Evolutionary conservation across 2,329 filamentous ascomycete species (phyloP), one percentile per base, ranked within the genome.

Genomic region (Blumeria hordei): DNA sequence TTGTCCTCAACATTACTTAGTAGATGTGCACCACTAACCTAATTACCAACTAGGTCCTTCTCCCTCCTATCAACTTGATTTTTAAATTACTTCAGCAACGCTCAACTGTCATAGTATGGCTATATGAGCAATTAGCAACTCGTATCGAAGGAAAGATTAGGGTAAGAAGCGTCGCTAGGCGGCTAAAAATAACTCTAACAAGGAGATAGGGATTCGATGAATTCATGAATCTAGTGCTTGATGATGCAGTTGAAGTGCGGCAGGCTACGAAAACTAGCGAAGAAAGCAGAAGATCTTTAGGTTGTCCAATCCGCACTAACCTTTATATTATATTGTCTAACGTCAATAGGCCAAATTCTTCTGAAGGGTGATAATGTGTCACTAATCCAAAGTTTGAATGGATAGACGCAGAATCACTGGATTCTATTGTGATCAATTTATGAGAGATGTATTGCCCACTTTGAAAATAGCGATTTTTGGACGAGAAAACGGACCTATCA

Each of bases 171-270:
- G 21, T 4, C 21, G 21, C 21, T 28, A 2, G 21, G 21, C 4
- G 21, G 21, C 21, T n/a, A 28, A 28, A 28, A 28, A 28, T 28
- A 28, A 28, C 21, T 28, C 21, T 28, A 28, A 28, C 4, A 9
- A 50, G 61, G 55, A 16, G 37, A 1, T 59, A 94, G 88, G 88
- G 92, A 12, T 98, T 98, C 62, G 92, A 98, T 67, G 92, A 98
- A 69, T 98, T 96, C 72, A 95, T 98, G 88, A 98, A 98, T 71
- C 74, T 98, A 53, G 92, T 96, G 41, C 77, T 94, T 61, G 92
- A 98, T 65, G 88, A 98, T 63, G 92, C 92, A 34, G 80, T 95
- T 56, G 90, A 96, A 70, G 88, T 98, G 47, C 85, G 82, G 68
- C 77, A 87, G 65, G 74, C 85, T 55, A 88, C 84, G 59, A 94